Base-by-base conservation (phyloP, 176 grass and related monocot genomes). In the Zea luxurians region DNA sequence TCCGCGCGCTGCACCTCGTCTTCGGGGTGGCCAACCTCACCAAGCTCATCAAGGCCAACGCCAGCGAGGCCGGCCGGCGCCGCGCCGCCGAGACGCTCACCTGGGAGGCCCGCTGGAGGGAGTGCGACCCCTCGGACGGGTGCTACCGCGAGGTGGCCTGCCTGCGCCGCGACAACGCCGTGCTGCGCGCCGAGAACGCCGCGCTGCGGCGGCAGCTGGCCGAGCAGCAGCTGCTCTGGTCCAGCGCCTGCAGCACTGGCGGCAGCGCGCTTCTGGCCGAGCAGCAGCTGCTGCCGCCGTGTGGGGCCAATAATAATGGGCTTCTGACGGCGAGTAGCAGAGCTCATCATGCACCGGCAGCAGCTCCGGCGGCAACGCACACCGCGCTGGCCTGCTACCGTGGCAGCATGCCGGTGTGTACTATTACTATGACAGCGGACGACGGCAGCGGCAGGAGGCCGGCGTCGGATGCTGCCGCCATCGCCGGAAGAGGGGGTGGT, bases 31-130 rank as follows among this genome's bases (percentile, higher is more conserved):
- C 88, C 75, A 93, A 93, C 79, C 85, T 93, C 64, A 85, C 85
- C 61, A 93, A 91, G 79, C 85, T 93, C 74, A 88, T 93, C 91
- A 93, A 88, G 88, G 88, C 75, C 84, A 93, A 93, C 82, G 78
- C 81, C 76, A 86, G 74, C n/a, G 82, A 90, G 18, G 78, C 82
- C 7, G 82, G 66, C 3, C 75, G 85, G 12, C 85, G 86, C 5
- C 82, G 88, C 17, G 88, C 91, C 13, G 88, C 85, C 27, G 88
- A 87, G 64, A 93, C 88, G 64, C 82, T 93, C 59, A 90, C 91
- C 27, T 93, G 91, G 91, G 91, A 93, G 85, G 91, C 91, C 1
- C 75, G 83, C 13, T 93, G 88, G 91, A 74, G 88, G 4, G 88
- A 93, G 88, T 83, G 89, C 66, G 91, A 93, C 64, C 79, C 88